Percentiles rank a stretch among this genome's conserved stretches.
phyloP scores from a whole-genome alignment of 257 asterid genomes.

The Penstemon eatonii region DNA sequence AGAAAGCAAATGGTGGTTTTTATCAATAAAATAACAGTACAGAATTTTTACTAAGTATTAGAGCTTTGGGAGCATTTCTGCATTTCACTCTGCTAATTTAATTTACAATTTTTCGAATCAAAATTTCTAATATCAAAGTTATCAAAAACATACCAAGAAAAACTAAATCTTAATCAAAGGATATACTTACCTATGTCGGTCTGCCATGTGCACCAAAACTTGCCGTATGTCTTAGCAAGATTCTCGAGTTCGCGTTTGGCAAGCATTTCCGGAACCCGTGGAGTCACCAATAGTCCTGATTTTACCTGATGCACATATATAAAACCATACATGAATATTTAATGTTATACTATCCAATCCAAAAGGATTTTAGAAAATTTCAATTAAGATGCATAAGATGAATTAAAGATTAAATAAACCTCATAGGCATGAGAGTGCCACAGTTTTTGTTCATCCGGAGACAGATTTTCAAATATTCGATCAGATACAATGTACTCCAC shows the following conservation, averaged over 20 bases:
- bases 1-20: no score
- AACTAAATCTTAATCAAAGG: no score
- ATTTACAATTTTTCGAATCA: no score
- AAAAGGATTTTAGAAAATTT: background rate
- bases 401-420: conserved; percentile 27
- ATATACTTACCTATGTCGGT: conserved; percentile 56
- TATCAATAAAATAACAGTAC: no score
- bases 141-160: no score
- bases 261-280: conserved; percentile 65
- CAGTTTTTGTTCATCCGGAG: conserved; percentile 65
- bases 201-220: conserved; percentile 98
- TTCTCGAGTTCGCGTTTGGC: conserved; percentile 53
- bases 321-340: no score
- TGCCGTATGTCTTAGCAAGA: conserved; percentile 72
- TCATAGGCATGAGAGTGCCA: conserved; percentile 94
- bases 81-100: no score
- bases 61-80: no score
- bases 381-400: background rate
- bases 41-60: no score
- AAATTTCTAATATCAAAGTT: no score
- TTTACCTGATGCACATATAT: conserved; percentile 42
- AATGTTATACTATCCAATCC: no score
- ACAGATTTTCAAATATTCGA: conserved; percentile 51
- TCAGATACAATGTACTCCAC: conserved; percentile 75
- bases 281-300: conserved; percentile 74